phyloP scores from a whole-genome alignment of 305 asterid genomes.

The Solanum hybrid region DNA sequence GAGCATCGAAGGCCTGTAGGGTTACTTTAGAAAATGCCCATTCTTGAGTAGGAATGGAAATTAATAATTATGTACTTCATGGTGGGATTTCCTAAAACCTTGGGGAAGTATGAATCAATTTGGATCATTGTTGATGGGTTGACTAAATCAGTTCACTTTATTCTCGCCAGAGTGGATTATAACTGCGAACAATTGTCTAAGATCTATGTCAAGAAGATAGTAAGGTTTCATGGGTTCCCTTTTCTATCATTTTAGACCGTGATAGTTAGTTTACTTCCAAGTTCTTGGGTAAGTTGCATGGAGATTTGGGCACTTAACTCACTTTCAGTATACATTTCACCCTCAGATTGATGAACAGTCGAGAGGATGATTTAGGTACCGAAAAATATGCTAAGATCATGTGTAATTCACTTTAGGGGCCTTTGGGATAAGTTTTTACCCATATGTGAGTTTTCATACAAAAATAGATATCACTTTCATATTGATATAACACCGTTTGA shows the following conservation, averaged over 20 bases:
- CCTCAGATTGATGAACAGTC: neutral
- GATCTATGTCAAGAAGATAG: neutral
- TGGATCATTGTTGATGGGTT: neutral
- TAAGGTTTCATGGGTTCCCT: neutral
- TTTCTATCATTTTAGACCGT: too few species aligned
- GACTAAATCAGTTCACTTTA: neutral
- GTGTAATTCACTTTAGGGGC: neutral
- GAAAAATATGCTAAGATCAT: neutral
- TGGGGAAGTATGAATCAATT: neutral
- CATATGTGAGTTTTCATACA: neutral
- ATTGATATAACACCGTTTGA: neutral
- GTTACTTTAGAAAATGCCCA: neutral
- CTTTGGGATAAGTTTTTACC: neutral
- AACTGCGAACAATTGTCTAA: neutral
- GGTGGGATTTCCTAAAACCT: neutral
- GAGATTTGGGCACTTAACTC: neutral
- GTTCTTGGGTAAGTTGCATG: neutral
- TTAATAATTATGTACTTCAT: neutral
- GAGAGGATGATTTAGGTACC: neutral
- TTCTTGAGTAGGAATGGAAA: neutral
- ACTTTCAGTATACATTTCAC: neutral
- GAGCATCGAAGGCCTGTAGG: neutral
- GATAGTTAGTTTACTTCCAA: neutral
- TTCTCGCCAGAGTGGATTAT: neutral
- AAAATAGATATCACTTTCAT: neutral